Conservation (phyloP, 257 asterid genomes). For the Gentiana macrophylla region DNA sequence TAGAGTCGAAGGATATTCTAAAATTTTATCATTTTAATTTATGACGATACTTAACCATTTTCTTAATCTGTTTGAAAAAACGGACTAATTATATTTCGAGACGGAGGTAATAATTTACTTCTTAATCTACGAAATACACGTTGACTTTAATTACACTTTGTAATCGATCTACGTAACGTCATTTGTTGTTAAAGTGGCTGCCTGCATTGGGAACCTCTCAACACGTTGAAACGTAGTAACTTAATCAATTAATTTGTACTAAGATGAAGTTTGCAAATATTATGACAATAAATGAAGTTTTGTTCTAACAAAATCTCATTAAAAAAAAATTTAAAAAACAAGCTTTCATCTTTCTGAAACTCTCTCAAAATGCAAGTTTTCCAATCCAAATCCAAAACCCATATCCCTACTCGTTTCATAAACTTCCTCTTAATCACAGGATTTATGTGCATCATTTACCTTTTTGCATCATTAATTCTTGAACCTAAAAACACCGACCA, state of each 20-base stretch:
- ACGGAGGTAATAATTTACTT: too few species aligned
- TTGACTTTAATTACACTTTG: too few species aligned
- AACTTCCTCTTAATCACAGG: constrained; percentile 20
- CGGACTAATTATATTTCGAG: too few species aligned
- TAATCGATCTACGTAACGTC: not conserved
- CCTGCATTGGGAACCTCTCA: not conserved
- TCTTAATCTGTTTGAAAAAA: too few species aligned
- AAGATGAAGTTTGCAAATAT: constrained; percentile 1
- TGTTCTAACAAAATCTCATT: not conserved
- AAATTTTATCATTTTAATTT: too few species aligned
- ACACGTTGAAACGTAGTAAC: not conserved
- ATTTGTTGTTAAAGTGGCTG: constrained; percentile 6
- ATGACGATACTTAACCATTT: too few species aligned
- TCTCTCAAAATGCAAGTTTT: constrained; percentile 27
- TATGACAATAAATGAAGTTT: not conserved
- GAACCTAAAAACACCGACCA: constrained; percentile 13
- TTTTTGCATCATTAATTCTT: constrained; percentile 22
- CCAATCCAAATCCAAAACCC: constrained; percentile 16
- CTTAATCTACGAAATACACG: too few species aligned
- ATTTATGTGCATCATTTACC: constrained; percentile 21
- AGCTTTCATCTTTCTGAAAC: not conserved
- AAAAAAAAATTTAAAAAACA: not conserved
- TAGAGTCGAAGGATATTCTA: too few species aligned
- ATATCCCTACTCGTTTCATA: constrained; percentile 17
- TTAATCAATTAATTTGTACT: constrained; percentile 12